Evolutionary conservation across 2,329 filamentous ascomycete species (phyloP), one percentile per base, ranked within the genome.

Genomic region (Dactylellina cionopaga): DNA sequence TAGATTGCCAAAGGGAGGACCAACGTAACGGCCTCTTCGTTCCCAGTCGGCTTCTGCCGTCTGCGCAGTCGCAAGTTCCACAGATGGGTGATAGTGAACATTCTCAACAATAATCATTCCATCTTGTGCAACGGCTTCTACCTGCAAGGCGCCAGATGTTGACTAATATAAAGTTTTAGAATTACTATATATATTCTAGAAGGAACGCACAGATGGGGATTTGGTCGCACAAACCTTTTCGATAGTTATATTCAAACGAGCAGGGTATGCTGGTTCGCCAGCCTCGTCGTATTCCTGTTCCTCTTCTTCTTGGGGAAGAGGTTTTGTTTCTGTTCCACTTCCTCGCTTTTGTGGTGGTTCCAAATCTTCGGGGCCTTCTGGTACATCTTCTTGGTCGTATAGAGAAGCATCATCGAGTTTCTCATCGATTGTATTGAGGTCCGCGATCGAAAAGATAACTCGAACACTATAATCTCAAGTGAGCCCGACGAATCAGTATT

Each of bases 1-100:
- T 69, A 99, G 88, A 84, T 92, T 96, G 82, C 88, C 89, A 81
- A 97, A 98, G 62, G 92, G 91, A 74, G 95, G 95, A 63, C 95
- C 95, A 41, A 91, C 89, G 84, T 98, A 99, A 76, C 92, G 82
- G 75, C 88, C 88, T 80, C 90, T 87, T 78, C 92, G 86, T 77
- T 87, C 84, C 85, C 92, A 92, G 76, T 90, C 87, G 79, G 88
- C 86, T 79, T 96, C 92, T 75, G 92, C 88, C 54, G 85, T 88
- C 78, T 89, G 84, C 74, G 90, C 88, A 79, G 92, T 88, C 41
- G 94, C 92, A 75, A 96, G 83, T 68, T 90, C 88, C 72, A 90
- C 85, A 77, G 93, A 89, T 77, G 87, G 84, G 84, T 92, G 96
- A 85, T 92, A 94, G 82, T 90, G 92, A 78, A 98, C 87, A 83